Base-by-base conservation (phyloP, 108 stramenopile genomes). In the Fragilaria crotonensis region DNA sequence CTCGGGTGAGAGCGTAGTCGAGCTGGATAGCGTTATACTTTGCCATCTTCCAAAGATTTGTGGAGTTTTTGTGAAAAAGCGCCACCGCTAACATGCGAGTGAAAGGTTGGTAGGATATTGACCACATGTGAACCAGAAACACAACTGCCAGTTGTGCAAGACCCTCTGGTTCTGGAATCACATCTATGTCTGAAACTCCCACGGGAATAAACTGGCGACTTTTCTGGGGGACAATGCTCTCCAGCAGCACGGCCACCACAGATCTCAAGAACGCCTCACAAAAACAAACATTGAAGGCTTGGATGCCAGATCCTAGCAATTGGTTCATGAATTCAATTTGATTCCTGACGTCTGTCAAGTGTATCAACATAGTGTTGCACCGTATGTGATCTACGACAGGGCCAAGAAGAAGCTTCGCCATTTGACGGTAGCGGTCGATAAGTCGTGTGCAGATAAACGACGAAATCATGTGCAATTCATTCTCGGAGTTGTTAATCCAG, bases 281-380 rank as follows among this genome's bases (percentile, higher is more conserved):
- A 23, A 89, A 68, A 0, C 87, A 62, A 7, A 87, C 80, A 68
- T 89, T 89, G 63, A 86, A 68, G 7, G 67, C 68, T 19, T 77
- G 73, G 26, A 87, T 73, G 19, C 70, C 83, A 67, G 84, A 81
- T 50, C 76, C 76, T 21, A 93, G 70, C 19, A 93, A 62, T 48
- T 93, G 87, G 60, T 87, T 84, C 2, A 93, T 22, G 55, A 85
- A 71, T 14, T 79, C 79, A 52, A 93, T 64, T 60, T 80, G 72
- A 47, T 85, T 79, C 19, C 80, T 71, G 20, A 89, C 45, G 23
- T 61, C 67, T 3, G 63, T 27, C 20, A 89, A 48, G 65, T 83
- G 76, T 33, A 59, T 53, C 22, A 62, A 70, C 47, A 92, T 63
- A 23, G 83, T 76, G 29, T 71, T 71, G 31, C 63, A 66, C 25